Evolutionary conservation across 345 rosid species (phyloP).

Genomic region (Corchorus capsularis): DNA sequence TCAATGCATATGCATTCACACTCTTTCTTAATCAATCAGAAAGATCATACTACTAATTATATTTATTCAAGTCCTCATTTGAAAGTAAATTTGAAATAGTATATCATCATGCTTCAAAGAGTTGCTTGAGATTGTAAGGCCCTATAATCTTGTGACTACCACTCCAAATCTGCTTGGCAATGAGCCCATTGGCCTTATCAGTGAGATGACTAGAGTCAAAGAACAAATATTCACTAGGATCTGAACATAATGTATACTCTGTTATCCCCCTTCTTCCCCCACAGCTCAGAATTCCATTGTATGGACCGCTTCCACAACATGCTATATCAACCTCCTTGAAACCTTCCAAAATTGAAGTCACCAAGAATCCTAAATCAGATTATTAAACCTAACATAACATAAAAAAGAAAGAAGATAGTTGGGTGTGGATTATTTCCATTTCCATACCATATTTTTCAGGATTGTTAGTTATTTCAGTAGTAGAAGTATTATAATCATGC

Average conservation of each 20-base stretch:
- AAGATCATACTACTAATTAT: too few relatives aligned
- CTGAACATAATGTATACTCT: slow-evolving; percentile 58
- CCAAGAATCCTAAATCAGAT: neutral
- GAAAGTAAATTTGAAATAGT: too few relatives aligned
- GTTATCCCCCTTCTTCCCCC: slow-evolving; percentile 59
- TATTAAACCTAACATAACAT: neutral
- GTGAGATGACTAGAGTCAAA: slow-evolving; percentile 77
- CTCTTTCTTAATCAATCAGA: too few relatives aligned
- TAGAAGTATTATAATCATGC: slow-evolving; percentile 47
- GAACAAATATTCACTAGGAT: slow-evolving; percentile 57
- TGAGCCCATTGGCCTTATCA: slow-evolving; percentile 45
- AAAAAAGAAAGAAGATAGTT: neutral
- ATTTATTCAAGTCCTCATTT: too few relatives aligned
- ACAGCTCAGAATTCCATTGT: slow-evolving; percentile 64
- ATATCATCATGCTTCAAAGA: neutral
- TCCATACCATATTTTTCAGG: slow-evolving; percentile 45
- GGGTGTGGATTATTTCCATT: too few relatives aligned
- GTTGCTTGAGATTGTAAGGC: slow-evolving; percentile 33
- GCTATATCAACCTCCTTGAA: slow-evolving; percentile 61
- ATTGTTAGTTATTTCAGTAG: slow-evolving; percentile 41
- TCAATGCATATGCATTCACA: too few relatives aligned
- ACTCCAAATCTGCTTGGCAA: slow-evolving; percentile 64
- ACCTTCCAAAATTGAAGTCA: slow-evolving; percentile 36
- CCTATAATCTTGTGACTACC: slow-evolving; percentile 35
- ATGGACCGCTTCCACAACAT: slow-evolving; percentile 73